Conservation (phyloP, 2,329 filamentous ascomycete species). For the Phaeosphaeriaceae sp. region DNA sequence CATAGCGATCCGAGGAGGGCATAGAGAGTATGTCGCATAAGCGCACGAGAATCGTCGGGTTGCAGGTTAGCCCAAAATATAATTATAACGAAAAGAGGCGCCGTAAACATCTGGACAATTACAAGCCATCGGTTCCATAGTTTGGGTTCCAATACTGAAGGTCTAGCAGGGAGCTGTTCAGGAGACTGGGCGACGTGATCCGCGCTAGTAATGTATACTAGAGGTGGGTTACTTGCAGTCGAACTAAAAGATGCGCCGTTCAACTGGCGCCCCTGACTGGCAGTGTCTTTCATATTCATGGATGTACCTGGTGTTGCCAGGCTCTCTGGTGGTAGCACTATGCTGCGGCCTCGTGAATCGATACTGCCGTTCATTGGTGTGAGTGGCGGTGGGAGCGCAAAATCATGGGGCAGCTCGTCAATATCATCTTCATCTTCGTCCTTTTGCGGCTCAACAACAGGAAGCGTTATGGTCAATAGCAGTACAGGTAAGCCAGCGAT, state of each 20-base stretch:
- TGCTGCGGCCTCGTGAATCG: slow-evolving; percentile 27
- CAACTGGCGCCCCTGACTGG: background rate
- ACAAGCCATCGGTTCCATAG: slow-evolving; percentile 94
- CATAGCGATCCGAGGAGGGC: slow-evolving; percentile 64
- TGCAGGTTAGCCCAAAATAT: slow-evolving; percentile 74
- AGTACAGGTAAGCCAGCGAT: slow-evolving; percentile 91
- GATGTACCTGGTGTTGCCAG: slow-evolving; percentile 8
- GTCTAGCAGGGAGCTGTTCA: slow-evolving; percentile 35
- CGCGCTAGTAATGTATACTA: slow-evolving; percentile 43
- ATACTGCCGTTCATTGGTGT: slow-evolving; percentile 29
- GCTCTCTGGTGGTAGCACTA: slow-evolving; percentile 29
- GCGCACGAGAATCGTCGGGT: slow-evolving; percentile 64
- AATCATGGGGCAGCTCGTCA: slow-evolving; percentile 30
- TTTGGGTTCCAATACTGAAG: slow-evolving; percentile 44
- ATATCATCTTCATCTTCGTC: slow-evolving; percentile 43
- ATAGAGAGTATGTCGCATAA: slow-evolving; percentile 61
- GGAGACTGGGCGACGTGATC: slow-evolving; percentile 44
- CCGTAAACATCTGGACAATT: slow-evolving; percentile 81
- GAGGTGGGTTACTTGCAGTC: slow-evolving; percentile 28
- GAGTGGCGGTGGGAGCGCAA: slow-evolving; percentile 39
- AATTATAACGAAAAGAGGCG: slow-evolving; percentile 80
- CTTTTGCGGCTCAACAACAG: slow-evolving; percentile 78
- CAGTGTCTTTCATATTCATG: slow-evolving; percentile 11
- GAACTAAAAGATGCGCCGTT: slow-evolving; percentile 17
- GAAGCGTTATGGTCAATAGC: slow-evolving; percentile 84